Evolutionary conservation across 768 basidiomycete species (phyloP).

Genomic region (Gymnopilus dilepis): DNA sequence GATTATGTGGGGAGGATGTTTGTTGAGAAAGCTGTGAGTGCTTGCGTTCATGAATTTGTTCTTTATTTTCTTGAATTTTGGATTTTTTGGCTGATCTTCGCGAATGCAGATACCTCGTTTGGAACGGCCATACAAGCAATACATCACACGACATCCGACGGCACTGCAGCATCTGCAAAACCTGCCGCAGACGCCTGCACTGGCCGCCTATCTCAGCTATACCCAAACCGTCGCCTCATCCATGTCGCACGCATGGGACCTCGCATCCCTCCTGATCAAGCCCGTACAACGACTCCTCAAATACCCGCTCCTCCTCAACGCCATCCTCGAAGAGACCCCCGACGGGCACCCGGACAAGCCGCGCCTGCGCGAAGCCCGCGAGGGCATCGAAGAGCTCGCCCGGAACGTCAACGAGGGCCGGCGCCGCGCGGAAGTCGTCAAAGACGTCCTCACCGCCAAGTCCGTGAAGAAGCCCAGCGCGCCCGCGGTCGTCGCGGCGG

Average conservation of each 20-base stretch:
- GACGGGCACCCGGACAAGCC: constrained; percentile 70
- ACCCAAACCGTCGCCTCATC: constrained; percentile 70
- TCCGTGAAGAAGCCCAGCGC: constrained; percentile 36
- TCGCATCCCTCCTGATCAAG: constrained; percentile 93
- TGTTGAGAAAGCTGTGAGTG: constrained; percentile 63
- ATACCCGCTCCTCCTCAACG: constrained; percentile 83
- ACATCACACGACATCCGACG: constrained; percentile 80
- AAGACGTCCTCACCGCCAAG: constrained; percentile 64
- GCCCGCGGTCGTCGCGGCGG: constrained; percentile 53
- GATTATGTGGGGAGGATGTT: constrained; percentile 77
- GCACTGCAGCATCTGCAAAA: constrained; percentile 71
- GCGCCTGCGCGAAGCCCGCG: constrained; percentile 56
- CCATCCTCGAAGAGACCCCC: constrained; percentile 78
- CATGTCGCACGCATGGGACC: constrained; percentile 89
- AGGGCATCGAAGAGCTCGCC: constrained; percentile 73
- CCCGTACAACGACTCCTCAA: constrained; percentile 96
- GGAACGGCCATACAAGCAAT: constrained; percentile 75
- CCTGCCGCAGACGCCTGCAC: constrained; percentile 56
- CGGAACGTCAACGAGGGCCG: constrained; percentile 80
- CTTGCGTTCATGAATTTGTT: constrained; percentile 1
- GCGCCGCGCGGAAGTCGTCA: constrained; percentile 78
- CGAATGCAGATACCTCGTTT: constrained; percentile 76
- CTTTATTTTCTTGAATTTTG: constrained; percentile 12
- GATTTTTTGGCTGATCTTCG: constrained; percentile 12
- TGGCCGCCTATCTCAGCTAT: constrained; percentile 68